Conservation (phyloP, 805 yeast genomes). For the Ogataea polymorpha region DNA sequence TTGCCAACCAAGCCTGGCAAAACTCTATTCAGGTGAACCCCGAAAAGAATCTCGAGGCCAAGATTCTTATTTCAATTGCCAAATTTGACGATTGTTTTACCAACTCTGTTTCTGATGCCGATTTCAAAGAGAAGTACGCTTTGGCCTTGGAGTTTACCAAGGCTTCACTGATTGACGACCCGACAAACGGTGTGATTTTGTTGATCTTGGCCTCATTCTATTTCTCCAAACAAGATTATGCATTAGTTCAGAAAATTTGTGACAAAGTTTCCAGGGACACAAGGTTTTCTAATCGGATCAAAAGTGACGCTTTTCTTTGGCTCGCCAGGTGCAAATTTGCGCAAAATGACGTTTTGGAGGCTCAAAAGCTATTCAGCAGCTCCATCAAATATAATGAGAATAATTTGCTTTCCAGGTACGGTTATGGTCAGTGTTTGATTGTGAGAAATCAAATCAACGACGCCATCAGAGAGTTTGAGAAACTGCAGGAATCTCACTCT, state of each 20-base stretch:
- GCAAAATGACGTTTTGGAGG: slow-evolving; percentile 56
- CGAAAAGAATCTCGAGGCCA: slow-evolving; percentile 51
- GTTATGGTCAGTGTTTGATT: slow-evolving; percentile 82
- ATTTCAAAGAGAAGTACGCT: slow-evolving; percentile 58
- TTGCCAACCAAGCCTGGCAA: slow-evolving; percentile 82
- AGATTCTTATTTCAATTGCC: slow-evolving; percentile 62
- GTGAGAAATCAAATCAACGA: slow-evolving; percentile 73
- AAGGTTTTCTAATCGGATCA: slow-evolving; percentile 38
- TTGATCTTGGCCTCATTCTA: slow-evolving; percentile 67
- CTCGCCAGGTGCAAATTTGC: slow-evolving; percentile 73
- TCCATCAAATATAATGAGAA: slow-evolving; percentile 63
- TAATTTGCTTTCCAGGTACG: slow-evolving; percentile 70
- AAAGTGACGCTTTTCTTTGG: slow-evolving; percentile 77
- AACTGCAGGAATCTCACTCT: slow-evolving; percentile 60
- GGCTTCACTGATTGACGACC: slow-evolving; percentile 38
- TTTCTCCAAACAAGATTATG: slow-evolving; percentile 64
- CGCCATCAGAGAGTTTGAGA: slow-evolving; percentile 82
- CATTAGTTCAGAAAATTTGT: slow-evolving; percentile 54
- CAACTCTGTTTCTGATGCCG: slow-evolving; percentile 53
- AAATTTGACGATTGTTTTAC: slow-evolving; percentile 62
- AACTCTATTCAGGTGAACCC: slow-evolving; percentile 70
- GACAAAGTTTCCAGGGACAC: slow-evolving; percentile 43
- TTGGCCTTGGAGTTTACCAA: slow-evolving; percentile 52
- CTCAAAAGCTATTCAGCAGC: slow-evolving; percentile 71
- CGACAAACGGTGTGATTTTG: slow-evolving; percentile 58